These are phyloP conservation scores for Phytophthora meadii DNA, from an alignment of 352 stramenopile genomes.

Conservation along the genomic window DNA sequence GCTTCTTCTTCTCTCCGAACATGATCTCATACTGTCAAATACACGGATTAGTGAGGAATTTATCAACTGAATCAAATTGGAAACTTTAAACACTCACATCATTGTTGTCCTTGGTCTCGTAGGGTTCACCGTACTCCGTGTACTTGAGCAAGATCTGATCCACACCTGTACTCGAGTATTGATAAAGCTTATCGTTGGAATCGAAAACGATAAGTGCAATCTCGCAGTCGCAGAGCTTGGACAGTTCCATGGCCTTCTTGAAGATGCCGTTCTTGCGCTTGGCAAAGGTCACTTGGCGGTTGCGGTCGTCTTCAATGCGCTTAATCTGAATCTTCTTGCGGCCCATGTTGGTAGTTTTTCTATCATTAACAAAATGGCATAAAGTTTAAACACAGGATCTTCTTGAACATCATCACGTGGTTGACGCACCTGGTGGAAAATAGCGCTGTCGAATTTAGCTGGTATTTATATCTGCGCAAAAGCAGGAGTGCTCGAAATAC, in stretches of 20 bases:
- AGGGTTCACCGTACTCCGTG: slow-evolving; percentile 85
- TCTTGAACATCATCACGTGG: slow-evolving; percentile 13
- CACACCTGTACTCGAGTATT: slow-evolving; percentile 84
- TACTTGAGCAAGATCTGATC: slow-evolving; percentile 90
- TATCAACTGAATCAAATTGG: background rate
- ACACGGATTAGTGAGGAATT: background rate
- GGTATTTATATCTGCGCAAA: slow-evolving; percentile 46
- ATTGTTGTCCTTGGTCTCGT: slow-evolving; percentile 86
- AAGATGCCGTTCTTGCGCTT: slow-evolving; percentile 89
- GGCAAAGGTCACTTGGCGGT: slow-evolving; percentile 84
- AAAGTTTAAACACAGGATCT: slow-evolving; percentile 9
- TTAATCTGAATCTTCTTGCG: slow-evolving; percentile 92
- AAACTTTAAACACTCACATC: slow-evolving; percentile 52
- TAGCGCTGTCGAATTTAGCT: slow-evolving; percentile 36
- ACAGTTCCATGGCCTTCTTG: slow-evolving; percentile 90
- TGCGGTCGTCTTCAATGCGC: slow-evolving; percentile 86
- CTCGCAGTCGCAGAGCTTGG: slow-evolving; percentile 88
- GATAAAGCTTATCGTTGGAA: slow-evolving; percentile 87
- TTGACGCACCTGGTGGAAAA: slow-evolving; percentile 39
- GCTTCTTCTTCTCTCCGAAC: slow-evolving; percentile 86
- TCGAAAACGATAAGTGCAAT: slow-evolving; percentile 89
- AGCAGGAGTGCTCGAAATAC: slow-evolving; percentile 37
- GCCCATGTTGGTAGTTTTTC: slow-evolving; percentile 53
- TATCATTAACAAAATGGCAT: slow-evolving; percentile 4
- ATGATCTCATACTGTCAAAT: slow-evolving; percentile 76